These are phyloP conservation scores for Cinnamomum micranthum DNA, from an alignment of 164 flowering plant species.

Conservation along the genomic window DNA sequence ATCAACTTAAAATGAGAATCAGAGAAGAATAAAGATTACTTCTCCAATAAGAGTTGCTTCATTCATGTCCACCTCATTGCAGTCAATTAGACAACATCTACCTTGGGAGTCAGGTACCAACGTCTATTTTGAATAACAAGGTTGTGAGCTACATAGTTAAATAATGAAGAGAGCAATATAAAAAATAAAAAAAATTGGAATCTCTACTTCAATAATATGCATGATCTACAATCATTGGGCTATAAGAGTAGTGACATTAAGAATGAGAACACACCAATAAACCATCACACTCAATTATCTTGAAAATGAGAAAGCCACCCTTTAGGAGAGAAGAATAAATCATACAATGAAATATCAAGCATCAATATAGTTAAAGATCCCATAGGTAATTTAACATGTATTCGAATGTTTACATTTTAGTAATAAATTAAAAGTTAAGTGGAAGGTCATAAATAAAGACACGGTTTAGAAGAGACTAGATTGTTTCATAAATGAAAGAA, in stretches of 20 bases:
- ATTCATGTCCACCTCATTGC: conserved; percentile 46
- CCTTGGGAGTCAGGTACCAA: conserved; percentile 35
- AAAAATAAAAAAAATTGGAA: neutral
- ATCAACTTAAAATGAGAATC: neutral
- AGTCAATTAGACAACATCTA: conserved; percentile 47
- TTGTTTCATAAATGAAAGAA: neutral
- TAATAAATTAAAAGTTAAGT: no score
- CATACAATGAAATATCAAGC: neutral
- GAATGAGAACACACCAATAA: neutral
- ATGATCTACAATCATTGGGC: neutral
- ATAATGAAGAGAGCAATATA: conserved; percentile 1
- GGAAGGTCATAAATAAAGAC: neutral
- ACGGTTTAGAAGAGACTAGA: neutral
- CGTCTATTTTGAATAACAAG: conserved; percentile 28
- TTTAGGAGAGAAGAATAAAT: neutral
- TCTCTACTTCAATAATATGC: neutral
- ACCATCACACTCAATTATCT: neutral
- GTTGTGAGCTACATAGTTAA: conserved; percentile 4
- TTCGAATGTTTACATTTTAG: neutral
- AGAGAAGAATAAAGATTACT: conserved; percentile 27
- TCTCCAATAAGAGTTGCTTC: conserved; percentile 56
- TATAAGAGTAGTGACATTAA: neutral
- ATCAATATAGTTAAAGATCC: neutral
- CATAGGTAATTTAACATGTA: neutral
- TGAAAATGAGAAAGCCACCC: neutral